Conservation (phyloP, 2,329 filamentous ascomycete species). For the Fusarium denticulatum region DNA sequence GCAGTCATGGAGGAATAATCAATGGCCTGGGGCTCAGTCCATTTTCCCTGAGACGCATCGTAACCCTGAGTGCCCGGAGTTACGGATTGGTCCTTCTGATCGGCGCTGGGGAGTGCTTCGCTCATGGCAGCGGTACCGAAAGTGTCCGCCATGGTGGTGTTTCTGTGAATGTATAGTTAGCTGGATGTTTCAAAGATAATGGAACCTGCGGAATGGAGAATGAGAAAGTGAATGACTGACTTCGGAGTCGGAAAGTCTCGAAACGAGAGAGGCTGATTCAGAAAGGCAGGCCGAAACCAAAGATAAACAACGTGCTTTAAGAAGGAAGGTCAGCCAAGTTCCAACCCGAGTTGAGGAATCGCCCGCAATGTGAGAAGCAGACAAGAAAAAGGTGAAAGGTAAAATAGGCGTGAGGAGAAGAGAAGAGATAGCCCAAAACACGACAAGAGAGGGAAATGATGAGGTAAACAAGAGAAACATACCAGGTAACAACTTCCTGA, state of each 20-base stretch:
- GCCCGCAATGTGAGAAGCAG: background rate
- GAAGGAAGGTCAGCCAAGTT: background rate
- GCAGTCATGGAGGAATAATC: slow-evolving; percentile 55
- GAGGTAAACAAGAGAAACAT: background rate
- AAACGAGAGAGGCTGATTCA: background rate
- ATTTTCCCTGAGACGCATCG: slow-evolving; percentile 56
- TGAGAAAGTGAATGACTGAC: background rate
- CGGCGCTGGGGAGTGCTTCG: slow-evolving; percentile 4
- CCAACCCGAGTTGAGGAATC: background rate
- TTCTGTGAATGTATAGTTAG: background rate
- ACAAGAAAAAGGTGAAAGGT: background rate
- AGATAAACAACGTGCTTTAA: background rate
- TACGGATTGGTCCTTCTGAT: background rate
- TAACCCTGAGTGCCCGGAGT: background rate
- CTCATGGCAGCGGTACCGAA: slow-evolving; percentile 19
- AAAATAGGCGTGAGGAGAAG: background rate
- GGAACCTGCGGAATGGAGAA: background rate
- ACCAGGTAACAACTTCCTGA: slow-evolving; percentile 9
- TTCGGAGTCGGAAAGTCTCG: background rate
- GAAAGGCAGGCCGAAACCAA: background rate
- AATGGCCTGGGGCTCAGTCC: slow-evolving; percentile 58
- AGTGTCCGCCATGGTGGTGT: slow-evolving; percentile 11
- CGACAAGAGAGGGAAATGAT: background rate
- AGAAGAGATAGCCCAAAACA: background rate
- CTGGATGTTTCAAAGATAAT: no score